Conservation (phyloP, 2,329 filamentous ascomycete species). For the Stagonosporopsis tanaceti region DNA sequence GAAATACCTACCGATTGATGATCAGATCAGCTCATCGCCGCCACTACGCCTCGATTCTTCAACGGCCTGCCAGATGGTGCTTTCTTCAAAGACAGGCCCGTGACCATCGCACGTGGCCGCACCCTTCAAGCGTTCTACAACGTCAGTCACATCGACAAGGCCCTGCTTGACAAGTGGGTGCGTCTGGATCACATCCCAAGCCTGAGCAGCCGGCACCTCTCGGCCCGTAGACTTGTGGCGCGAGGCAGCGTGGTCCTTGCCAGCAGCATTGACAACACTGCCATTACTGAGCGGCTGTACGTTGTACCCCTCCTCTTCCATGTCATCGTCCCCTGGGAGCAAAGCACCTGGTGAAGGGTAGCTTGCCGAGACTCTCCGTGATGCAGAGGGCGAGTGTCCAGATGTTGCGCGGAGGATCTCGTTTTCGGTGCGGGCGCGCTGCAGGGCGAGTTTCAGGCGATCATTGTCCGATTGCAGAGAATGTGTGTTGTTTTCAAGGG, state of each 20-base stretch:
- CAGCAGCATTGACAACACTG: constrained; percentile 42
- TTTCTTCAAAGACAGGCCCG: constrained; percentile 84
- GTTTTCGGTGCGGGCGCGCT: constrained; percentile 87
- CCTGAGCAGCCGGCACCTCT: constrained; percentile 55
- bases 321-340: constrained; percentile 29
- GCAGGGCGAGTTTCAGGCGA: constrained; percentile 81
- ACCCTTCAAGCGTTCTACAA: constrained; percentile 79
- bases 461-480: constrained; percentile 84
- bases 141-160: constrained; percentile 79
- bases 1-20: not conserved
- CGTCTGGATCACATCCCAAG: constrained; percentile 88
- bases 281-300: constrained; percentile 40
- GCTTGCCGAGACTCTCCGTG: constrained; percentile 48
- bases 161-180: constrained; percentile 80
- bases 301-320: constrained; percentile 38
- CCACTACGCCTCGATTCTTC: constrained; percentile 78
- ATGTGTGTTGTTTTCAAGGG: constrained; percentile 76
- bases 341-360: constrained; percentile 51
- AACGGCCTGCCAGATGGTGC: constrained; percentile 75
- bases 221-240: constrained; percentile 31
- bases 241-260: constrained; percentile 36
- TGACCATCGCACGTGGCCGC: constrained; percentile 84
- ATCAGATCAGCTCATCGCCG: constrained; percentile 76
- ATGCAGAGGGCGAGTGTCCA: constrained; percentile 52
- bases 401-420: constrained; percentile 88